Base-by-base conservation (phyloP, 805 yeast species). In the Saccharomyces mikatae region DNA sequence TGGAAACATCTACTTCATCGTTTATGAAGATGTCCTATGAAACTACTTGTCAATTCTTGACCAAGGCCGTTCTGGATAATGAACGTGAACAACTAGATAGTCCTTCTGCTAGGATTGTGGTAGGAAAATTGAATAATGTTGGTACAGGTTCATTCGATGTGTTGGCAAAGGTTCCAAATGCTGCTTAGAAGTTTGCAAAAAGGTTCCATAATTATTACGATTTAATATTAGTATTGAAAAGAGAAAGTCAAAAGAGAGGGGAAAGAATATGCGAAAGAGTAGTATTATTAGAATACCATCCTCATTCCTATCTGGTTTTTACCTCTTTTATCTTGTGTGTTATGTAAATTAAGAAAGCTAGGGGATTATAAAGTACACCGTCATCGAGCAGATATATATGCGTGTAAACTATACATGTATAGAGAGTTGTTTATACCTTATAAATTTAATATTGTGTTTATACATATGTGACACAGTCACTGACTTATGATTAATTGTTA, bases 1-100 rank as follows among this genome's bases (percentile, higher is more conserved):
- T 95, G 70, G 98, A 94, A 71, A 81, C 96, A 1, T 82, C 94
- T 13, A 90, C 97, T 1, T 91, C 98, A 6, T 87, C 98, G 17
- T 89, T 94, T 77, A 86, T 89, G 91, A 94, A 94, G 78, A 94
- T 94, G 99, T 89, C 97, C 54, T 94, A 90, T 73, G 99, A 94
- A 76, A 94, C 99, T 48, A 94, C 99, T 1, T 90, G 97, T 76
- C 96, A 89, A 73, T 94, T 94, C 79, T 79, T 94, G 70, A 94
- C 97, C 52, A 89, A 90, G 76, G 96, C 98, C 6, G 98, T 94
- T 50, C 77, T 94, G 68, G 94, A 92, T 62, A 89, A 92, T 56
- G 96, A 89, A 59, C 78, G 85, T 63, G 99, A 94, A 73, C 84
- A 83, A 58, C 75, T 94, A 64, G 89, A 89, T 61, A 82, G 90